phyloP scores from a whole-genome alignment of 2,329 filamentous ascomycete species.

The Leptosphaerulina australis region DNA sequence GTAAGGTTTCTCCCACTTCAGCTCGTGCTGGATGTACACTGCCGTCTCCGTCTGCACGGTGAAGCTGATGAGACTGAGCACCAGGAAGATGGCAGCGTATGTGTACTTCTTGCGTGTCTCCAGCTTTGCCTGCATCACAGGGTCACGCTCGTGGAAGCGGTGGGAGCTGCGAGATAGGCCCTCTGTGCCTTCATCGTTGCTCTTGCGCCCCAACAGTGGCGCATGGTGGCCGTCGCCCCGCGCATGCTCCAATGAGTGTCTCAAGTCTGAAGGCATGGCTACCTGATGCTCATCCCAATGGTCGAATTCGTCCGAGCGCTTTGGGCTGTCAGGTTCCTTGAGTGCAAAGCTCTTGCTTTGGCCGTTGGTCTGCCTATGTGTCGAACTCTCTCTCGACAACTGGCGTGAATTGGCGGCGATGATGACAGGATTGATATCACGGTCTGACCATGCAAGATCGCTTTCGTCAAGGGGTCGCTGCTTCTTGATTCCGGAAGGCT shows the following conservation, averaged over 20 bases:
- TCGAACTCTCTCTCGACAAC: conserved; percentile 33
- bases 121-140: conserved; percentile 66
- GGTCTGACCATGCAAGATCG: conserved; percentile 21
- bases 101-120: conserved; percentile 83
- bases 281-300: conserved; percentile 54
- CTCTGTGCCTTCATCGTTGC: conserved; percentile 45
- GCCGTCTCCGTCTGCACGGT: conserved; percentile 95
- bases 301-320: conserved; percentile 49
- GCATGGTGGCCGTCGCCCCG: conserved; percentile 54
- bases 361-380: conserved; percentile 34
- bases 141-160: conserved; percentile 78
- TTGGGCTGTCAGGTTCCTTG: conserved; percentile 28
- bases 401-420: conserved; percentile 31
- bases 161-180: conserved; percentile 40
- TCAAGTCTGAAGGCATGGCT: conserved; percentile 58
- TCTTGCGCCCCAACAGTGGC: conserved; percentile 59
- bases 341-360: conserved; percentile 17
- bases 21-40: conserved; percentile 88
- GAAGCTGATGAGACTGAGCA: conserved; percentile 84
- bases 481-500: conserved; percentile 18
- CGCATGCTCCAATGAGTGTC: conserved; percentile 49
- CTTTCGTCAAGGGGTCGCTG: conserved; percentile 23
- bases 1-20: conserved; percentile 98
- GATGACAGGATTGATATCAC: conserved; percentile 29
- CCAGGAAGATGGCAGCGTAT: conserved; percentile 82